Conservation (phyloP, 495 filamentous ascomycete genomes). For the Penicillium manginii region DNA sequence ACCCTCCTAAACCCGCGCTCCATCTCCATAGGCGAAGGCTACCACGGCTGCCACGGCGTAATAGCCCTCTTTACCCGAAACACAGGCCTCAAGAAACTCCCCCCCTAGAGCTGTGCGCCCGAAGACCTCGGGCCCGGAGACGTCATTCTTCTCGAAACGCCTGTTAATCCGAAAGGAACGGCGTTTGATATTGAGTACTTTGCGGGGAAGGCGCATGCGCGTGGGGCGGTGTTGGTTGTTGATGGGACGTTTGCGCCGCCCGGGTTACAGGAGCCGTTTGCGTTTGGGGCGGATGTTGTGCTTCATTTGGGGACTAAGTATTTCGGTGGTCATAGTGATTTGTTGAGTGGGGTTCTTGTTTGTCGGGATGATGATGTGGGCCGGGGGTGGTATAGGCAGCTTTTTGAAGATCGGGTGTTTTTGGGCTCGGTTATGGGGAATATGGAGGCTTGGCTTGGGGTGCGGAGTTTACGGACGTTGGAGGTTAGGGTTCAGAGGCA, state of each 20-base stretch:
- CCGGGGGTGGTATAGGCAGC: constrained; percentile 59
- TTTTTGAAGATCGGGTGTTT: constrained; percentile 67
- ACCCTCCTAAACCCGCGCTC: constrained; percentile 75
- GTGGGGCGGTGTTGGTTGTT: constrained; percentile 77
- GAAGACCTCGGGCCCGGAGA: constrained; percentile 70
- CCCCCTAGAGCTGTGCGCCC: constrained; percentile 61
- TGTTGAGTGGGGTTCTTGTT: constrained; percentile 67
- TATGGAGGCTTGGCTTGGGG: constrained; percentile 89
- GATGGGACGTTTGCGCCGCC: constrained; percentile 96
- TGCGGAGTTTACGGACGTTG: constrained; percentile 82
- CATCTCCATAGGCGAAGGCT: constrained; percentile 79
- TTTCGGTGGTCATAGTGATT: constrained; percentile 89
- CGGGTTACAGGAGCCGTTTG: constrained; percentile 82
- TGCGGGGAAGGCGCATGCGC: constrained; percentile 69
- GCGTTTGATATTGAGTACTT: constrained; percentile 71
- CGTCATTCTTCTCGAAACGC: constrained; percentile 89
- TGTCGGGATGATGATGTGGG: too few species aligned
- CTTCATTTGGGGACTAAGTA: constrained; percentile 97
- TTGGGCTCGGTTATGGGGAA: constrained; percentile 89
- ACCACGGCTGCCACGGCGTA: constrained; percentile 92
- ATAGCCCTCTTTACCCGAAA: constrained; percentile 71
- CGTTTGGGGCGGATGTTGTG: constrained; percentile 76
- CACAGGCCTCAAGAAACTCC: constrained; percentile 67
- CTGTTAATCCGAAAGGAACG: constrained; percentile 84
- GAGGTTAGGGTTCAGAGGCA: constrained; percentile 80